These are phyloP conservation scores for Westerdykella ornata DNA, from an alignment of 2,329 filamentous ascomycete species.

Conservation along the genomic window DNA sequence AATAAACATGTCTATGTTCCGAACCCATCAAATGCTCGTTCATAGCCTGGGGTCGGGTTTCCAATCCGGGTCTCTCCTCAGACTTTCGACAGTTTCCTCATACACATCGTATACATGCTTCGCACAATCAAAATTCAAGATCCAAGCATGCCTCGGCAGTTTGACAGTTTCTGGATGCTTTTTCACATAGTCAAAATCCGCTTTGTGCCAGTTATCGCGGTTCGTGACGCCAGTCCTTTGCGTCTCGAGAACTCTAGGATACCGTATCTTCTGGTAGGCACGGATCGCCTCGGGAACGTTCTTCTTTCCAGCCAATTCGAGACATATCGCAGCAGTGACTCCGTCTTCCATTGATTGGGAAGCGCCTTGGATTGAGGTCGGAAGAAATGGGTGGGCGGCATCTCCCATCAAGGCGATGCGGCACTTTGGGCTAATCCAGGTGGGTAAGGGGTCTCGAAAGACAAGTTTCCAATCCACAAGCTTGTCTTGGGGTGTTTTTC, in stretches of 20 bases:
- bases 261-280: slow-evolving; percentile 26
- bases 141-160: slow-evolving; percentile 19
- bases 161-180: slow-evolving; percentile 19
- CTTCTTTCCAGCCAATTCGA: slow-evolving; percentile 13
- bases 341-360: slow-evolving; percentile 48
- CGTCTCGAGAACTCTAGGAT: slow-evolving; percentile 13
- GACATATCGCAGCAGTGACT: slow-evolving; percentile 16
- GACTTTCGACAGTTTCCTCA: slow-evolving; percentile 14
- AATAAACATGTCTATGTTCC: no score
- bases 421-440: slow-evolving; percentile 44
- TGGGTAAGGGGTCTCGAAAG: slow-evolving; percentile 46
- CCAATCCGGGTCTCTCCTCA: slow-evolving; percentile 11
- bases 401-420: slow-evolving; percentile 47
- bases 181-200: slow-evolving; percentile 17
- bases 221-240: slow-evolving; percentile 18
- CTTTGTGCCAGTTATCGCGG: slow-evolving; percentile 19
- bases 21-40: neutral
- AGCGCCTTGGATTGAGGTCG: slow-evolving; percentile 48
- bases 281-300: slow-evolving; percentile 19
- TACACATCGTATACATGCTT: slow-evolving; percentile 26
- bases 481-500: slow-evolving; percentile 19
- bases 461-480: slow-evolving; percentile 50
- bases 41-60: slow-evolving; percentile 6
- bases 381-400: slow-evolving; percentile 48
- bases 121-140: slow-evolving; percentile 17